phyloP scores from a whole-genome alignment of 768 basidiomycete species.

The Phylloporus arenicola region DNA sequence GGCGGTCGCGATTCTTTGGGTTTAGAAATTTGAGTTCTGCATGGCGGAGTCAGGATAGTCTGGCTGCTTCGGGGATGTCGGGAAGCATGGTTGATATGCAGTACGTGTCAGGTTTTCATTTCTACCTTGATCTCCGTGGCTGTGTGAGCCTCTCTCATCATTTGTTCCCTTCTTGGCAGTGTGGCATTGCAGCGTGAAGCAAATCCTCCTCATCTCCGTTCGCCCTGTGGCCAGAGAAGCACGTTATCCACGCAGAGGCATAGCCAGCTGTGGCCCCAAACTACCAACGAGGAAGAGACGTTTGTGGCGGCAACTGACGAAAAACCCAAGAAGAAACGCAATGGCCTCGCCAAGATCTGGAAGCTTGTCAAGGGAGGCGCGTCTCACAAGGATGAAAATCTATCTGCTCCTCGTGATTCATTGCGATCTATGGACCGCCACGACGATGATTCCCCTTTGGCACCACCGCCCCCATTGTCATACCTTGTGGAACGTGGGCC shows the following conservation, averaged over 20 bases:
- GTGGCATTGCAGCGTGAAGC: constrained; percentile 73
- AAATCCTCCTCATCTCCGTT: constrained; percentile 27
- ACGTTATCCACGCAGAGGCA: constrained; percentile 34
- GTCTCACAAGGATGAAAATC: constrained; percentile 36
- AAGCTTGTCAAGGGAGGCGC: constrained; percentile 60
- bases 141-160: constrained; percentile 6
- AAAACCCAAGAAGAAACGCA: constrained; percentile 73
- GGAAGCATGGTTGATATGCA: constrained; percentile 94
- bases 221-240: constrained; percentile 33
- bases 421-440: constrained; percentile 36
- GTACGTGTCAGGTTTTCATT: constrained; percentile 45
- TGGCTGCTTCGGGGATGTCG: constrained; percentile 74
- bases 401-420: constrained; percentile 26
- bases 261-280: constrained; percentile 50
- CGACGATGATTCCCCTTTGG: constrained; percentile 73
- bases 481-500: constrained; percentile 67
- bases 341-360: constrained; percentile 78
- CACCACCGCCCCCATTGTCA: constrained; percentile 87
- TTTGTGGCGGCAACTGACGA: constrained; percentile 30
- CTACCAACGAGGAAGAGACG: constrained; percentile 31
- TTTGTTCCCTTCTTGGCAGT: constrained; percentile 33
- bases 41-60: constrained; percentile 76
- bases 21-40: constrained; percentile 64
- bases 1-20: constrained; percentile 74
- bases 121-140: background rate